Conservation (phyloP, 2,329 filamentous ascomycete genomes). For the Lithohypha guttulata region DNA sequence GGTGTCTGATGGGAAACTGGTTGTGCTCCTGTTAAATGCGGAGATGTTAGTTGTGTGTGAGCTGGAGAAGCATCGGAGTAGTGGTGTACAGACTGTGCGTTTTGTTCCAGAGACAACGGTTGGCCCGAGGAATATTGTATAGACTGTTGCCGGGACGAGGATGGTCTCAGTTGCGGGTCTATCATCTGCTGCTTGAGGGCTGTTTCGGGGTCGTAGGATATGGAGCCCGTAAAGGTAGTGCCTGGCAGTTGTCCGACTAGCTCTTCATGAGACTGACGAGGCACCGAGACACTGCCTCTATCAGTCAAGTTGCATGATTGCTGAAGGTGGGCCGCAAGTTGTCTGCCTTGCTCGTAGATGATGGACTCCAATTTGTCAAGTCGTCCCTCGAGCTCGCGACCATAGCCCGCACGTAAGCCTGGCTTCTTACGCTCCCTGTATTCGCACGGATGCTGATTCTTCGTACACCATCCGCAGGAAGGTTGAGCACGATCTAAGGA, state of each 20-base stretch:
- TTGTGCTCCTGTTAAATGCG: conserved; percentile 13
- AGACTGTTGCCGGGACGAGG: conserved; percentile 16
- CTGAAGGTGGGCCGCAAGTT: conserved; percentile 20
- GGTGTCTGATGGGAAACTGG: neutral
- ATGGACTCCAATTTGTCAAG: conserved; percentile 43
- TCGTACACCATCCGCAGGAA: conserved; percentile 58
- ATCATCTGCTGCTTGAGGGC: conserved; percentile 14
- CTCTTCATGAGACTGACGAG: conserved; percentile 8
- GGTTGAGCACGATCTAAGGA: conserved; percentile 41
- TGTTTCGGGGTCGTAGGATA: conserved; percentile 14
- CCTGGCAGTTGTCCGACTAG: neutral
- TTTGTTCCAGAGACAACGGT: conserved; percentile 1
- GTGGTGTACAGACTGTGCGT: conserved; percentile 16
- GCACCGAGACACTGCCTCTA: conserved; percentile 9
- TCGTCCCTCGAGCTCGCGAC: conserved; percentile 49
- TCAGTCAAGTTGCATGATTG: conserved; percentile 16
- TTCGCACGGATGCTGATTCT: conserved; percentile 55
- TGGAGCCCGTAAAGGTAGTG: conserved; percentile 9
- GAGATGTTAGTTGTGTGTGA: conserved; percentile 17
- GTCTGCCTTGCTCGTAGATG: conserved; percentile 17
- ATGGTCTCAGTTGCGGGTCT: conserved; percentile 15
- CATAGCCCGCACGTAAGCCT: conserved; percentile 52
- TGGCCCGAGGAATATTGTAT: conserved; percentile 13
- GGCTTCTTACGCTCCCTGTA: conserved; percentile 64
- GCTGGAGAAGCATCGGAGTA: conserved; percentile 11